Evolutionary conservation across 352 stramenopile species (phyloP).

Genomic region (Plasmopara halstedii): DNA sequence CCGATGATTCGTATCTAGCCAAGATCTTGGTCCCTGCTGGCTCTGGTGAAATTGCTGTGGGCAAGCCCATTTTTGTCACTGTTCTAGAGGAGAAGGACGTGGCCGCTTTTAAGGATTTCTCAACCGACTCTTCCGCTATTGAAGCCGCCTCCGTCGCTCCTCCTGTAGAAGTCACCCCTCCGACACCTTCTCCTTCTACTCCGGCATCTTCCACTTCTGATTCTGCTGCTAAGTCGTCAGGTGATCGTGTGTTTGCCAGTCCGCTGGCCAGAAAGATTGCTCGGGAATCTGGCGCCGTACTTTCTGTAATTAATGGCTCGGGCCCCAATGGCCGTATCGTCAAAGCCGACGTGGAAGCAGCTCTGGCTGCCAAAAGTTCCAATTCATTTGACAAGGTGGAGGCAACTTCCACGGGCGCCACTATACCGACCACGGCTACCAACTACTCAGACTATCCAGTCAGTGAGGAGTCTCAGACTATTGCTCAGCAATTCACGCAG

Average conservation of each 20-base stretch:
- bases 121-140: constrained; percentile 23
- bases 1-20: constrained; percentile 92
- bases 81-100: constrained; percentile 49
- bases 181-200: constrained; percentile 15
- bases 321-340: constrained; percentile 89
- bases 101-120: constrained; percentile 49
- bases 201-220: constrained; percentile 8
- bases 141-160: constrained; percentile 17
- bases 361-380: constrained; percentile 58
- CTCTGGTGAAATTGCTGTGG: constrained; percentile 78
- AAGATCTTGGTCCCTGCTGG: constrained; percentile 92
- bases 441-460: constrained; percentile 93
- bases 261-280: constrained; percentile 91
- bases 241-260: constrained; percentile 88
- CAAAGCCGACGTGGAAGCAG: constrained; percentile 91
- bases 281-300: constrained; percentile 64
- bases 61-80: constrained; percentile 63
- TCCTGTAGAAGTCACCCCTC: constrained; percentile 16
- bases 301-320: constrained; percentile 66
- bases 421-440: constrained; percentile 33
- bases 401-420: constrained; percentile 14
- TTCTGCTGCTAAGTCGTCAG: constrained; percentile 17
- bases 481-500: constrained; percentile 85
- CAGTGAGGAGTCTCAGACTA: constrained; percentile 59
- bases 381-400: constrained; percentile 10